Percentiles rank a stretch among this genome's conserved stretches.
phyloP scores from a whole-genome alignment of 2,329 filamentous ascomycete species.

The Cercospora citrullina region DNA sequence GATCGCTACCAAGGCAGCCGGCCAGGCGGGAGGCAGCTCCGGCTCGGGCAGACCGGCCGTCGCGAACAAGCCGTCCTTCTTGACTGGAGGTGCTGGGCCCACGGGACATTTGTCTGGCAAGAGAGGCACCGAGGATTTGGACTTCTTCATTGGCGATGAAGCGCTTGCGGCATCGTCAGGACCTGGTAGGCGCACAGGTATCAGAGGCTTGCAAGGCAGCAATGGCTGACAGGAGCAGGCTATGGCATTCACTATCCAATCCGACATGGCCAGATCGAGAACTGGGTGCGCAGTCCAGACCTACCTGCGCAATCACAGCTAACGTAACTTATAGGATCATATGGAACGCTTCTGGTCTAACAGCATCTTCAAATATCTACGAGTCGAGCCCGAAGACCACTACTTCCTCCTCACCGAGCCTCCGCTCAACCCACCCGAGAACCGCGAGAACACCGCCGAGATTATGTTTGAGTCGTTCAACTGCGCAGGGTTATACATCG shows the following conservation, averaged over 20 bases:
- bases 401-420: slow-evolving; percentile 98
- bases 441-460: slow-evolving; percentile 97
- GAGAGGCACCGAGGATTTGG: slow-evolving; percentile 93
- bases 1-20: slow-evolving; percentile 87
- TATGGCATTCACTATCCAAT: slow-evolving; percentile 98
- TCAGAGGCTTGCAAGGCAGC: not conserved
- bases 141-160: slow-evolving; percentile 99
- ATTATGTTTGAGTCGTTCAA: slow-evolving; percentile 99
- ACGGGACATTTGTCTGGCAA: slow-evolving; percentile 83
- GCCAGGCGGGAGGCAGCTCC: slow-evolving; percentile 62
- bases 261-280: slow-evolving; percentile 96
- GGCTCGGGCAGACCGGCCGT: slow-evolving; percentile 88
- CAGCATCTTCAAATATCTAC: slow-evolving; percentile 99
- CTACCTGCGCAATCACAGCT: not conserved
- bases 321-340: slow-evolving; percentile 66
- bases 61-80: slow-evolving; percentile 90
- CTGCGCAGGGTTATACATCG: slow-evolving; percentile 97
- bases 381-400: slow-evolving; percentile 97
- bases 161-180: slow-evolving; percentile 80
- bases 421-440: slow-evolving; percentile 97
- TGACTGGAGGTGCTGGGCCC: slow-evolving; percentile 85
- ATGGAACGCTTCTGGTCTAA: slow-evolving; percentile 99
- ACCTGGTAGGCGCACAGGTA: slow-evolving; percentile 60
- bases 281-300: slow-evolving; percentile 66
- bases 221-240: slow-evolving; percentile 52